These are phyloP conservation scores for Mycena maculata DNA, from an alignment of 768 basidiomycete genomes.

Conservation along the genomic window DNA sequence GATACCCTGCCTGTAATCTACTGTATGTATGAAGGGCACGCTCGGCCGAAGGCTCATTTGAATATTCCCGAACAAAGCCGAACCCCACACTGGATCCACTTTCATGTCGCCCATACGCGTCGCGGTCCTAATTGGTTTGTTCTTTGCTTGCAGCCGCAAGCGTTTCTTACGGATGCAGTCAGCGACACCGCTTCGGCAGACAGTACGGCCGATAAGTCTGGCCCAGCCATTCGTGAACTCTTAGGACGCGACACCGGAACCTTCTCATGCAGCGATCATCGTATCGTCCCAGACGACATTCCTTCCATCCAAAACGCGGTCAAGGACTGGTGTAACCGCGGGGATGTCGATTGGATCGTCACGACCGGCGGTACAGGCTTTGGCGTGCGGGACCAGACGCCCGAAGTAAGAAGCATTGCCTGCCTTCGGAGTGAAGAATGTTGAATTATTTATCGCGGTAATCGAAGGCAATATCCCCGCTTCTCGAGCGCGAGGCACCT, in stretches of 20 bases:
- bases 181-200: conserved; percentile 76
- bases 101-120: conserved; percentile 34
- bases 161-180: conserved; percentile 52
- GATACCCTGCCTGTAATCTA: no score
- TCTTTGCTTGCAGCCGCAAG: not conserved
- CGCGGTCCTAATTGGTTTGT: conserved; percentile 38
- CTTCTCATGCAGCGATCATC: conserved; percentile 49
- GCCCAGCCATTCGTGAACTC: conserved; percentile 68
- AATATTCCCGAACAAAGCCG: no score
- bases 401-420: conserved; percentile 66
- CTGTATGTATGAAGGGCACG: no score
- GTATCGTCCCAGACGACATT: conserved; percentile 77
- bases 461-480: conserved; percentile 65
- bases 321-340: conserved; percentile 55
- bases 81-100: not conserved
- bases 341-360: conserved; percentile 76
- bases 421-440: not conserved
- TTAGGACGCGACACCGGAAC: conserved; percentile 46
- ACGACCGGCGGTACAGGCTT: conserved; percentile 93
- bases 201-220: conserved; percentile 68
- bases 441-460: not conserved
- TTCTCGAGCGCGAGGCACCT: conserved; percentile 75
- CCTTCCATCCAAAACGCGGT: conserved; percentile 61
- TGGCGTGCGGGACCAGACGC: conserved; percentile 82
- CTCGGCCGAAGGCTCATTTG: no score